Evolutionary conservation across 306 rosid genomes (phyloP).

Genomic region (Luffa aegyptiaca): DNA sequence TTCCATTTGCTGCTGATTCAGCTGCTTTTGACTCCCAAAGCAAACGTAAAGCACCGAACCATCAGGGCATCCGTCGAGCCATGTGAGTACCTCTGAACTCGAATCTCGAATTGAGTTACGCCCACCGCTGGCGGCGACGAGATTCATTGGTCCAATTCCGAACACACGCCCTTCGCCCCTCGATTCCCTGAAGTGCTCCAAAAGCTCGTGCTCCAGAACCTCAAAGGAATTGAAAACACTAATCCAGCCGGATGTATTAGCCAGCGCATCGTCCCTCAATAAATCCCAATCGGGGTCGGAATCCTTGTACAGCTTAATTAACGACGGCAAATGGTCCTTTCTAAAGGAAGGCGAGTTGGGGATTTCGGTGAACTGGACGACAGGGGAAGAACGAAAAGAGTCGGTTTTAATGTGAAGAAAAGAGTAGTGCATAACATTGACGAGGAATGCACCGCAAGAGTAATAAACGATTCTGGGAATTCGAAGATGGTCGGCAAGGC

Average conservation of each 20-base stretch:
- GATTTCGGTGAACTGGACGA: conserved; percentile 13
- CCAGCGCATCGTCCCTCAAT: conserved; percentile 15
- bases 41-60: conserved; percentile 59
- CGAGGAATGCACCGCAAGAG: conserved; percentile 7
- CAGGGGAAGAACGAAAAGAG: not conserved
- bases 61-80: conserved; percentile 45
- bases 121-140: not conserved
- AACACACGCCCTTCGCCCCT: conserved; percentile 18
- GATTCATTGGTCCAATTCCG: conserved; percentile 39
- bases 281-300: conserved; percentile 32
- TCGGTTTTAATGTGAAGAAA: not conserved
- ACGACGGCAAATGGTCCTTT: conserved; percentile 35
- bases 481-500: conserved; percentile 18
- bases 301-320: conserved; percentile 19
- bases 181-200: conserved; percentile 15
- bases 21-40: conserved; percentile 62
- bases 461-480: conserved; percentile 27
- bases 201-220: conserved; percentile 26
- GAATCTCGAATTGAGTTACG: not conserved
- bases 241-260: conserved; percentile 38
- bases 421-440: conserved; percentile 9
- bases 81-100: conserved; percentile 3
- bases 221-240: conserved; percentile 26
- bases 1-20: conserved; percentile 36
- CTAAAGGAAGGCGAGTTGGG: conserved; percentile 33